Evolutionary conservation across 2,329 filamentous ascomycete species (phyloP).

Genomic region (Curvularia spicifera): DNA sequence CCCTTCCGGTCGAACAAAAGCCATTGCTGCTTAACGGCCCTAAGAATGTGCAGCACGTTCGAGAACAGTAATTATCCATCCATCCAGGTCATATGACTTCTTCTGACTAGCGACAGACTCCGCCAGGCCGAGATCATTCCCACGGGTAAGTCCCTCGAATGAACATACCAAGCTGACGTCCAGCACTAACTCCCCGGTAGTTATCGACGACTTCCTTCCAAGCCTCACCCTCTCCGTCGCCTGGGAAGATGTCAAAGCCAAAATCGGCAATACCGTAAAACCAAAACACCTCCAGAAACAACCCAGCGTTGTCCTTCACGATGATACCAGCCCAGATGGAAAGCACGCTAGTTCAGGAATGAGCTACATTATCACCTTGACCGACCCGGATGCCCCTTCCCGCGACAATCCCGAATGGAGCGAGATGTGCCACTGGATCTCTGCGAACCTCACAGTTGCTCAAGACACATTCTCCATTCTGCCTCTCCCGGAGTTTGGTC

Average conservation of each 20-base stretch:
- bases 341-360: slow-evolving; percentile 31
- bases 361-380: slow-evolving; percentile 59
- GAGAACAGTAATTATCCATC: slow-evolving; percentile 32
- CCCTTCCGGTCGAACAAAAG: slow-evolving; percentile 41
- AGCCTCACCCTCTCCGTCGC: slow-evolving; percentile 58
- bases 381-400: slow-evolving; percentile 65
- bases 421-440: slow-evolving; percentile 65
- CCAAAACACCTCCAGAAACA: slow-evolving; percentile 52
- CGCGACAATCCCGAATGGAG: slow-evolving; percentile 61
- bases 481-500: slow-evolving; percentile 34
- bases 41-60: slow-evolving; percentile 34
- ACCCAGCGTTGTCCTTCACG: slow-evolving; percentile 52
- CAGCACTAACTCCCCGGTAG: slow-evolving; percentile 42
- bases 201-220: slow-evolving; percentile 66
- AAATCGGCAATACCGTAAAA: slow-evolving; percentile 62
- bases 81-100: background rate
- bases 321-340: slow-evolving; percentile 34
- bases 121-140: slow-evolving; percentile 51
- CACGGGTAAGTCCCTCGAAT: slow-evolving; percentile 35
- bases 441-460: slow-evolving; percentile 45
- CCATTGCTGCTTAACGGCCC: slow-evolving; percentile 23
- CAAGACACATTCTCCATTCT: slow-evolving; percentile 31
- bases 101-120: slow-evolving; percentile 35
- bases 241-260: slow-evolving; percentile 52
- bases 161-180: background rate